A percentile compares a stretch with the other conserved stretches of the same genome.
These are phyloP conservation scores for Candida ulmi DNA, from an alignment of 805 yeast genomes.

Conservation along the genomic window DNA sequence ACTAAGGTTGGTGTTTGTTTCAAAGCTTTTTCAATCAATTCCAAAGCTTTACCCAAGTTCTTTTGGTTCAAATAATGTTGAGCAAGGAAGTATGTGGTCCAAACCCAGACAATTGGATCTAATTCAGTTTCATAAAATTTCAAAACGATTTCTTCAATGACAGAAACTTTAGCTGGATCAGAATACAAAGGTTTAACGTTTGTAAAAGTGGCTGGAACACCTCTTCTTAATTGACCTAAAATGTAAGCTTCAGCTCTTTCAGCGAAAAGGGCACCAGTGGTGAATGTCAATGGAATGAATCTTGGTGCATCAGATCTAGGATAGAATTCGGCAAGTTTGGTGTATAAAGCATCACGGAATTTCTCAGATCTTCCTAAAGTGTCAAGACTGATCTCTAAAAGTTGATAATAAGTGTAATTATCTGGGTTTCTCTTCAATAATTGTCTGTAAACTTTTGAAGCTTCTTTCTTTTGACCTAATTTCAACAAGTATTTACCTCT, in stretches of 20 bases:
- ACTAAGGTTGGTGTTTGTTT: slow-evolving; percentile 77
- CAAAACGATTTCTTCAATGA: slow-evolving; percentile 48
- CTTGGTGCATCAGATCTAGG: slow-evolving; percentile 82
- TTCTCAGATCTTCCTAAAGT: slow-evolving; percentile 39
- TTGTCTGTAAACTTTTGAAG: slow-evolving; percentile 60
- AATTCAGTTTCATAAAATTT: slow-evolving; percentile 34
- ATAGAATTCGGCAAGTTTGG: slow-evolving; percentile 59
- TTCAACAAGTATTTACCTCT: slow-evolving; percentile 59
- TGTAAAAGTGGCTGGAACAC: slow-evolving; percentile 87
- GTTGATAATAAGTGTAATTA: slow-evolving; percentile 54
- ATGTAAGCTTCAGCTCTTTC: slow-evolving; percentile 49
- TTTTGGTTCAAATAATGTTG: slow-evolving; percentile 65
- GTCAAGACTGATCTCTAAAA: slow-evolving; percentile 62
- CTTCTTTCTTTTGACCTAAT: slow-evolving; percentile 53
- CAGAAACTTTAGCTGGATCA: slow-evolving; percentile 27
- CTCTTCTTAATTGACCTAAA: slow-evolving; percentile 56
- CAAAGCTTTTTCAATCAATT: slow-evolving; percentile 56
- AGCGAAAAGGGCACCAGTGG: slow-evolving; percentile 48
- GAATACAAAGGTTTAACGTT: slow-evolving; percentile 77
- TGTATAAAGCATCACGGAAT: slow-evolving; percentile 56
- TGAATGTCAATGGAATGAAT: slow-evolving; percentile 70
- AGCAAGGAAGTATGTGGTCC: slow-evolving; percentile 76
- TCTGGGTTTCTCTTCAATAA: slow-evolving; percentile 86
- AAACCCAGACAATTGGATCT: slow-evolving; percentile 35
- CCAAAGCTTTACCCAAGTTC: slow-evolving; percentile 48